phyloP scores from a whole-genome alignment of 352 stramenopile species.

The Pythium dissotocum region DNA sequence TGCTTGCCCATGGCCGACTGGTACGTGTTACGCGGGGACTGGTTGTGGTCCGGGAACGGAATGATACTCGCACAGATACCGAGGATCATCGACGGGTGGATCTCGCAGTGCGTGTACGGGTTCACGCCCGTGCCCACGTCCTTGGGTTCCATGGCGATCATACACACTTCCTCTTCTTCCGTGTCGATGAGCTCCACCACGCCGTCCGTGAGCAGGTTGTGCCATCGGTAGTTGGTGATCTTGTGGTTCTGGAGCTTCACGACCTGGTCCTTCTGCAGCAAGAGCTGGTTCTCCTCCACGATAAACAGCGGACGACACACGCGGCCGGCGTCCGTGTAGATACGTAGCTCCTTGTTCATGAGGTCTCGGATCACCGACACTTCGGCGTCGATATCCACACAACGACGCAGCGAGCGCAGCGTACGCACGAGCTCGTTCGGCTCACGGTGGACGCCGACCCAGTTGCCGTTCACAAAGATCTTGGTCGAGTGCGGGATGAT shows the following conservation, averaged over 20 bases:
- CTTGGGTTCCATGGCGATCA: conserved; percentile 99
- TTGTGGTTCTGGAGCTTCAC: conserved; percentile 93
- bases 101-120: conserved; percentile 99
- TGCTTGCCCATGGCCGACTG: conserved; percentile 99
- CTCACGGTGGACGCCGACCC: conserved; percentile 98
- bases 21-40: conserved; percentile 99
- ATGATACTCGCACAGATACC: conserved; percentile 99
- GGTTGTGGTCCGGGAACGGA: conserved; percentile 99
- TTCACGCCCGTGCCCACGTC: conserved; percentile 87
- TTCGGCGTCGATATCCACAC: conserved; percentile 98
- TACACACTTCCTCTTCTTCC: conserved; percentile 99
- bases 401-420: conserved; percentile 93
- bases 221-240: conserved; percentile 87
- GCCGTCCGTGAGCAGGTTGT: conserved; percentile 91
- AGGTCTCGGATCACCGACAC: conserved; percentile 98
- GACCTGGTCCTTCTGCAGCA: conserved; percentile 98
- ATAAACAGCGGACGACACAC: conserved; percentile 99
- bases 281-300: conserved; percentile 95
- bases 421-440: conserved; percentile 96
- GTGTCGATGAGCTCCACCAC: conserved; percentile 98
- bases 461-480: conserved; percentile 99
- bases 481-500: conserved; percentile 98
- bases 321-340: conserved; percentile 99
- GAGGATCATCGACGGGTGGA: conserved; percentile 99
- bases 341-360: conserved; percentile 97